These are phyloP conservation scores for Corinectria fuckeliana DNA, from an alignment of 2,329 filamentous ascomycete species.

Conservation along the genomic window DNA sequence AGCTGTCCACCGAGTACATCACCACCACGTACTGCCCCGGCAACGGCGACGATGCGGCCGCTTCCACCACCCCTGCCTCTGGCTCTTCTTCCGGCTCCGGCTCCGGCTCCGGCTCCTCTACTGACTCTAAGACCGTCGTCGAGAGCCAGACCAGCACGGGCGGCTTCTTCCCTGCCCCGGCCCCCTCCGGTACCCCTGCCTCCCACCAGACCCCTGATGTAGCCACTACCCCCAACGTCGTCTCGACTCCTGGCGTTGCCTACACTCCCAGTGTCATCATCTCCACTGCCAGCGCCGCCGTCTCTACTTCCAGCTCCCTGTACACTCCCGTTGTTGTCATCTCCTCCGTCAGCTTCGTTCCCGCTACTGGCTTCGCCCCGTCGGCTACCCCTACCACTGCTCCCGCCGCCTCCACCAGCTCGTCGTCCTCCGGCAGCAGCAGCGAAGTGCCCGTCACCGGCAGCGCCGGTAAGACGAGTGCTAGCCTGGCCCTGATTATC, in stretches of 20 bases:
- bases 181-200: neutral
- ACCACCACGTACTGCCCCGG: conserved; percentile 29
- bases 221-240: neutral
- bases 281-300: neutral
- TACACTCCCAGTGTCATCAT: neutral
- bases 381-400: conserved; percentile 3
- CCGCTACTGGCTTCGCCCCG: conserved; percentile 2
- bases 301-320: neutral
- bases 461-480: conserved; percentile 16
- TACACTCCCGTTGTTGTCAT: neutral
- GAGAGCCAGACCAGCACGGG: neutral
- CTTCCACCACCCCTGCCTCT: neutral
- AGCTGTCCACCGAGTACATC: conserved; percentile 24
- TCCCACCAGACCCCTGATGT: neutral
- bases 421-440: conserved; percentile 1
- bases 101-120: neutral
- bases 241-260: neutral
- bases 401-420: neutral
- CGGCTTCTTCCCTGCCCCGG: conserved; percentile 2
- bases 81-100: neutral
- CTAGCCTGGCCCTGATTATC: conserved; percentile 15
- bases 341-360: conserved; percentile 1
- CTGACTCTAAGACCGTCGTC: neutral
- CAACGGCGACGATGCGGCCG: neutral
- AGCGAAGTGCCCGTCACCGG: conserved; percentile 12